A percentile compares a stretch with the other conserved stretches of the same genome.
Evolutionary conservation across 73 alveolate species (phyloP).

Genomic region (Urostyla sp.): DNA sequence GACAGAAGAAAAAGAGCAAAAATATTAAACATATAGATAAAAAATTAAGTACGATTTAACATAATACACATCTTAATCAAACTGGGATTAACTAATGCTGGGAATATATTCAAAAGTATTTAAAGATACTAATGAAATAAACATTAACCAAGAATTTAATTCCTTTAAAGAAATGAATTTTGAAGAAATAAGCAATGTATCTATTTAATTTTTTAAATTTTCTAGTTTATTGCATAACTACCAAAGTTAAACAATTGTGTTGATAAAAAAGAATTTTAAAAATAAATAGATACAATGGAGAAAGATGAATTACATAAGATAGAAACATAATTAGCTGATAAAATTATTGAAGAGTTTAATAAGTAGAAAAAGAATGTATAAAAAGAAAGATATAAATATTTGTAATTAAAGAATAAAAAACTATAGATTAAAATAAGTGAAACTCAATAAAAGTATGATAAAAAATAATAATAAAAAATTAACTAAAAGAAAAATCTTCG

Average conservation of each 20-base stretch:
- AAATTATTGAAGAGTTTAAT: conserved; percentile 26
- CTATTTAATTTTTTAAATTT: neutral
- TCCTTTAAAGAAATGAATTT: conserved; percentile 15
- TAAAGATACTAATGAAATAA: neutral
- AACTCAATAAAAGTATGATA: neutral
- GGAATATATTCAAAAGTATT: conserved; percentile 30
- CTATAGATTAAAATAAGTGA: neutral
- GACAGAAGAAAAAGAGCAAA: conserved; percentile 4
- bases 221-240: conserved; percentile 3
- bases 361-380: neutral
- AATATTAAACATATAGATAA: conserved; percentile 8
- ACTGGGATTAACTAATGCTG: conserved; percentile 21
- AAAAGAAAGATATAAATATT: conserved; percentile 4
- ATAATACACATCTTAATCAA: neutral
- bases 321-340: conserved; percentile 28
- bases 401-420: neutral
- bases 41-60: conserved; percentile 3
- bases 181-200: conserved; percentile 14
- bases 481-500: neutral
- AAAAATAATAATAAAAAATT: neutral
- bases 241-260: conserved; percentile 8
- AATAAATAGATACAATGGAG: neutral
- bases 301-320: conserved; percentile 7
- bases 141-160: neutral
- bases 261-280: conserved; percentile 4